phyloP scores from a whole-genome alignment of 2,329 filamentous ascomycete genomes.

The Penicillium sp. region DNA sequence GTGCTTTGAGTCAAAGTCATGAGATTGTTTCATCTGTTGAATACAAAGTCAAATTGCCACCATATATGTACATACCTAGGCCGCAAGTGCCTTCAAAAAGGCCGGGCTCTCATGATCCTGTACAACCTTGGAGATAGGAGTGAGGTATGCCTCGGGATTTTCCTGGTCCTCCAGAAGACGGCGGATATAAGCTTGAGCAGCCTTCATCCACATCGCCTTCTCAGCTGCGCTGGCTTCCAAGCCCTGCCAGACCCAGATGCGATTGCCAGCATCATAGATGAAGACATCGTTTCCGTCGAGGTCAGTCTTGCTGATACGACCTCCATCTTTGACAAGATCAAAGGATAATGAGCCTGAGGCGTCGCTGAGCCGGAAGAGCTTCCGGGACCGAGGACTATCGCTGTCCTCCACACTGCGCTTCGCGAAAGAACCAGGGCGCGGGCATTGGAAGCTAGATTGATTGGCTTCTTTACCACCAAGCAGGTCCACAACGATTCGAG shows the following conservation, averaged over 20 bases:
- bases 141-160: conserved; percentile 21
- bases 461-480: conserved; percentile 51
- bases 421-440: conserved; percentile 35
- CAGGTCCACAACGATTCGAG: conserved; percentile 55
- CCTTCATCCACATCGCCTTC: conserved; percentile 55
- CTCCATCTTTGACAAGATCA: conserved; percentile 57
- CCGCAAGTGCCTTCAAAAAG: conserved; percentile 26
- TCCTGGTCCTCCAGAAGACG: conserved; percentile 24
- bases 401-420: conserved; percentile 18
- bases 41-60: background rate
- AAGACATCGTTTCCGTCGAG: conserved; percentile 62
- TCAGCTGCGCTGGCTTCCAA: conserved; percentile 56
- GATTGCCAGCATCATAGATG: conserved; percentile 56
- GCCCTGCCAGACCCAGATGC: conserved; percentile 68
- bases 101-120: conserved; percentile 30
- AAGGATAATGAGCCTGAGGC: conserved; percentile 58
- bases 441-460: conserved; percentile 42
- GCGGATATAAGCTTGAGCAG: conserved; percentile 31
- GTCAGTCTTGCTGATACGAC: conserved; percentile 46
- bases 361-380: conserved; percentile 64
- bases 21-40: background rate
- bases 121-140: conserved; percentile 31
- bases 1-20: background rate
- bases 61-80: conserved; percentile 9
- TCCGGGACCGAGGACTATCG: conserved; percentile 32